Evolutionary conservation across 2,329 filamentous ascomycete genomes (phyloP).

Genomic region (Fusarium torulosum): DNA sequence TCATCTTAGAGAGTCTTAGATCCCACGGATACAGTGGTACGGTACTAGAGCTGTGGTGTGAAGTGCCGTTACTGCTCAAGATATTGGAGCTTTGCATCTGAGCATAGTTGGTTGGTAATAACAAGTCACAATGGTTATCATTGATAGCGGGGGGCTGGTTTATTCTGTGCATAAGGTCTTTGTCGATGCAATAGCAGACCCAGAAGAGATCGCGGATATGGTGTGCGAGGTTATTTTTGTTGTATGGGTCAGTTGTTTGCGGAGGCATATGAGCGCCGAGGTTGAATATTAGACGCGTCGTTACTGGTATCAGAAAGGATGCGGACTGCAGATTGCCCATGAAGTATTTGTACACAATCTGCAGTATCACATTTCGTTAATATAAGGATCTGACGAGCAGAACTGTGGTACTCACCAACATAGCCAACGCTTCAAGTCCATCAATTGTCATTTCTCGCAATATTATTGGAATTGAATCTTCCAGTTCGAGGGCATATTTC

Average conservation of each 20-base stretch:
- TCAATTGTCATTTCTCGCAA: not conserved
- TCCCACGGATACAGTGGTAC: slow-evolving; percentile 13
- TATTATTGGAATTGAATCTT: fast-evolving
- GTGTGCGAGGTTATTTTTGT: not conserved
- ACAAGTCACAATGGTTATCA: slow-evolving; percentile 22
- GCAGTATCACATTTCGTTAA: fast-evolving
- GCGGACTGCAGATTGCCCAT: not conserved
- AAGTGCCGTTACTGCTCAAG: not conserved
- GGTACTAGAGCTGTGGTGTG: fast-evolving
- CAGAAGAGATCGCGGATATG: slow-evolving; percentile 20
- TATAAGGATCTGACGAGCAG: fast-evolving
- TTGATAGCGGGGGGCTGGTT: slow-evolving; percentile 1
- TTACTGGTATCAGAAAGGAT: not conserved
- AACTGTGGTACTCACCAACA: slow-evolving; percentile 1
- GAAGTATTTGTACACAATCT: slow-evolving; percentile 13
- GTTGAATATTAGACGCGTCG: not conserved
- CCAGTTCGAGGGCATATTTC: not conserved
- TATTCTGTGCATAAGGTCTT: slow-evolving; percentile 16
- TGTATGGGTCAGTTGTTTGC: fast-evolving
- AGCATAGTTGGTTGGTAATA: not conserved
- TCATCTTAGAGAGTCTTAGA: not conserved
- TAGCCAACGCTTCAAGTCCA: not conserved
- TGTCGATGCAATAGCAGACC: slow-evolving; percentile 29
- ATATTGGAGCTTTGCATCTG: slow-evolving; percentile 12
- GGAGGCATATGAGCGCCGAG: not conserved